Evolutionary conservation across 169 alveolate genomes (phyloP), one percentile per base, ranked within the genome.

Genomic region (Plasmodium adleri): DNA sequence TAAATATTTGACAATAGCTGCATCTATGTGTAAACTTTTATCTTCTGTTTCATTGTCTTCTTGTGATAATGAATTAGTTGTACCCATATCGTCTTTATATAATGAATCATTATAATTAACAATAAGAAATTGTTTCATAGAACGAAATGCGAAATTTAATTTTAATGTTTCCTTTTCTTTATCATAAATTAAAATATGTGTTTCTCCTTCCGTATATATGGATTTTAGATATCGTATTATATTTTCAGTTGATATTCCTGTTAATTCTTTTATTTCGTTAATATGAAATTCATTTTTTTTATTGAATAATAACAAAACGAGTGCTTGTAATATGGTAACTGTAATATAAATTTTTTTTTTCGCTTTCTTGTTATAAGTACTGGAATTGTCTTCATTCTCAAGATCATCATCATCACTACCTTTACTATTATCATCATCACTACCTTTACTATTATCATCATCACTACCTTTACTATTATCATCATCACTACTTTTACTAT

Each of bases 1-100:
- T 68, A 80, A 58, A 49, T 54, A 63, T 28, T 68, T 80, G 49
- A 80, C 90, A 54, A 80, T 80, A 62, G 85, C 68, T 54, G 90
- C 90, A 80, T 80, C 90, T 4, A 80, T 80, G 52, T 80, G 90
- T 56, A 80, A 32, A 15, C 59, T 80, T 68, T 49, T 80, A 39
- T 80, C 90, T 45, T 80, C 90, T 28, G 56, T 20, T 32, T 80
- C 90, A 24, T 0, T 10, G 50, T 80, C 83, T 13, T 80, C 80
- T 10, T 80, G 66, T 15, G 80, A 67, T 28, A 80, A 68, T 43
- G 90, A 78, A 67, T 72, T 72, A 1, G 70, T 68, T 49, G 58
- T 22, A 24, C 72, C 17, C 8, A 32, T 32, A 63, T 80, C 59
- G 12, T 68, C 83, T 62, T 26, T 80, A 54, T 80, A 80, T n/a